Percentiles rank a stretch among this genome's conserved stretches.
These are phyloP conservation scores for Lentinula edodes DNA, from an alignment of 768 basidiomycete genomes.

Conservation along the genomic window DNA sequence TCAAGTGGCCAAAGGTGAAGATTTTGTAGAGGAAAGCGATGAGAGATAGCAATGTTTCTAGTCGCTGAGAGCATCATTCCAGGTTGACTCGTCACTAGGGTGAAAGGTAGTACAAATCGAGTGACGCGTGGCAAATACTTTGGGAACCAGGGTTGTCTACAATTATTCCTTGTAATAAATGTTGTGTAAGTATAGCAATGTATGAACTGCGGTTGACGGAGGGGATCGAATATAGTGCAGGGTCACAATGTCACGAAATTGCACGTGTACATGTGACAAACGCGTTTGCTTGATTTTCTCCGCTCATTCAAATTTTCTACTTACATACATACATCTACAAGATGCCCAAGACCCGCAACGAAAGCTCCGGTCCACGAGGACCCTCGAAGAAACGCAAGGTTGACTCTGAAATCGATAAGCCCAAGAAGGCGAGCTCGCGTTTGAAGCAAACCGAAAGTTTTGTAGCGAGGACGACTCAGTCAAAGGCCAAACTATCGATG, in stretches of 20 bases:
- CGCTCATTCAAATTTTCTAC: neutral
- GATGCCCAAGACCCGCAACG: neutral
- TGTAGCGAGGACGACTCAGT: neutral
- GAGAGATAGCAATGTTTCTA: no score
- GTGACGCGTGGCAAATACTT: no score
- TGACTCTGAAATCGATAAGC: neutral
- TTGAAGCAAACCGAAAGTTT: neutral
- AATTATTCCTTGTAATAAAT: no score
- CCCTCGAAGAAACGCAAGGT: neutral
- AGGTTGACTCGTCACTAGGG: no score
- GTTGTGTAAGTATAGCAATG: no score
- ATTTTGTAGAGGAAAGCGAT: neutral
- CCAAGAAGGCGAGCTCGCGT: neutral
- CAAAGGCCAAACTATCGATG: neutral
- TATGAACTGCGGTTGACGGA: no score
- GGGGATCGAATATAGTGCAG: no score
- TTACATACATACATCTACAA: neutral
- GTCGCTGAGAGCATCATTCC: no score
- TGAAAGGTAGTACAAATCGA: no score
- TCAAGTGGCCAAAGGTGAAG: slow-evolving; percentile 10
- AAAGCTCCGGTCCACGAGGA: neutral
- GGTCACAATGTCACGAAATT: neutral
- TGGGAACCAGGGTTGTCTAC: no score
- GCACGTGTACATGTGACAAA: neutral
- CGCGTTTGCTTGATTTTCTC: neutral